Evolutionary conservation across 148 eudicot species (phyloP).

Genomic region (Linanthus parryae): DNA sequence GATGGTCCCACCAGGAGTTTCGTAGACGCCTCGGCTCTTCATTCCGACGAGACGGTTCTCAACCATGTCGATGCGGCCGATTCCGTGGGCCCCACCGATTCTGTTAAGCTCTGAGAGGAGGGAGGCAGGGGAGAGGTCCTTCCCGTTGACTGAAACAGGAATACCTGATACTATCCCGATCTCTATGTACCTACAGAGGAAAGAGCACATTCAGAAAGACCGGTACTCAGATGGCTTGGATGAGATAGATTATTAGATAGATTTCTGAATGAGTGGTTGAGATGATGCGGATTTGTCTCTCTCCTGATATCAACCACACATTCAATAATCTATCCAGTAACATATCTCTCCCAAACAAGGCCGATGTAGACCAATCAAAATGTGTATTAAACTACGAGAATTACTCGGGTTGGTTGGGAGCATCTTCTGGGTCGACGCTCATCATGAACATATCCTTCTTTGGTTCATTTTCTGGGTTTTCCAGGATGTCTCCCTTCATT

Average conservation of each 20-base stretch:
- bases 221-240: too few relatives aligned
- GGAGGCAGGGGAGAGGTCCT: slow-evolving; percentile 79
- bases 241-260: too few relatives aligned
- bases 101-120: slow-evolving; percentile 69
- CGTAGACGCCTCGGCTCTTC: slow-evolving; percentile 90
- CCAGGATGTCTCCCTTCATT: slow-evolving; percentile 87
- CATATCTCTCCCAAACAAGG: too few relatives aligned
- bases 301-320: too few relatives aligned
- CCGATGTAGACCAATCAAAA: too few relatives aligned
- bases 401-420: slow-evolving; percentile 81
- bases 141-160: slow-evolving; percentile 78
- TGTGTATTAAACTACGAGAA: slow-evolving; percentile 10
- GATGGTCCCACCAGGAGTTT: slow-evolving; percentile 90
- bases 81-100: slow-evolving; percentile 69
- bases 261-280: too few relatives aligned
- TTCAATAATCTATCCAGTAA: too few relatives aligned
- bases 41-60: slow-evolving; percentile 90
- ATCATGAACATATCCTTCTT: slow-evolving; percentile 96
- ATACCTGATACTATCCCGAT: slow-evolving; percentile 72
- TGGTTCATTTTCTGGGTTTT: slow-evolving; percentile 89
- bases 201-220: too few relatives aligned
- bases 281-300: too few relatives aligned
- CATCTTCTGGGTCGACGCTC: slow-evolving; percentile 85
- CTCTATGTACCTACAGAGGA: slow-evolving; percentile 52
- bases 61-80: slow-evolving; percentile 85